phyloP scores from a whole-genome alignment of 148 eudicot genomes.

The Chenopodium album region DNA sequence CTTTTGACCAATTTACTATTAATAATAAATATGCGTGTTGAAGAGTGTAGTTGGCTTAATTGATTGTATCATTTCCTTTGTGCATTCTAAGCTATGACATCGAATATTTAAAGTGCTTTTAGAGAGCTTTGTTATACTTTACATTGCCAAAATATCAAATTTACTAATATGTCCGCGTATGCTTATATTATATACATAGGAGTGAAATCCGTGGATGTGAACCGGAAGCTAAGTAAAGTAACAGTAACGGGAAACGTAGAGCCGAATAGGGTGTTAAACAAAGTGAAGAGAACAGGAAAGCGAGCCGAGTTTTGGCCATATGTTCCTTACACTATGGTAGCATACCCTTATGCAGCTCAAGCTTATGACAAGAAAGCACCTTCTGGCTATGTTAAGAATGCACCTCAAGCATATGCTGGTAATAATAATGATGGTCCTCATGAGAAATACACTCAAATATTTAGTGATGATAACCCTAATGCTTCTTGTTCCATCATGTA shows the following conservation, averaged over 20 bases:
- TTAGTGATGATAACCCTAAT: constrained; percentile 21
- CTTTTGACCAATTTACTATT: too few relatives aligned
- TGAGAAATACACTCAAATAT: constrained; percentile 1
- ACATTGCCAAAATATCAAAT: background rate
- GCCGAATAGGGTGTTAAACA: background rate
- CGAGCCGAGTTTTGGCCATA: constrained; percentile 11
- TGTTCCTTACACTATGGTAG: background rate
- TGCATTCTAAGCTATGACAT: background rate
- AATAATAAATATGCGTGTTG: background rate
- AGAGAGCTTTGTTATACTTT: background rate
- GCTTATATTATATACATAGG: background rate
- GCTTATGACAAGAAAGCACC: constrained; percentile 12
- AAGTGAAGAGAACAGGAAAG: constrained; percentile 9
- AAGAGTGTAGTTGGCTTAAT: background rate
- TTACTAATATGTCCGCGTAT: background rate
- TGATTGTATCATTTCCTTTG: background rate
- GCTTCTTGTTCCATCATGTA: constrained; percentile 16
- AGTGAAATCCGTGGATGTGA: constrained; percentile 9
- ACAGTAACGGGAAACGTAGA: constrained; percentile 5
- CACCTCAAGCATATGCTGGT: constrained; percentile 13
- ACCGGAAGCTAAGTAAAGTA: background rate
- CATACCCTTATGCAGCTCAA: background rate
- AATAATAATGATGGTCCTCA: background rate
- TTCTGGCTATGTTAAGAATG: background rate
- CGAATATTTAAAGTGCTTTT: too few relatives aligned